Base-by-base conservation (phyloP, 208 protist genomes). In the Porcisia hertigi region DNA sequence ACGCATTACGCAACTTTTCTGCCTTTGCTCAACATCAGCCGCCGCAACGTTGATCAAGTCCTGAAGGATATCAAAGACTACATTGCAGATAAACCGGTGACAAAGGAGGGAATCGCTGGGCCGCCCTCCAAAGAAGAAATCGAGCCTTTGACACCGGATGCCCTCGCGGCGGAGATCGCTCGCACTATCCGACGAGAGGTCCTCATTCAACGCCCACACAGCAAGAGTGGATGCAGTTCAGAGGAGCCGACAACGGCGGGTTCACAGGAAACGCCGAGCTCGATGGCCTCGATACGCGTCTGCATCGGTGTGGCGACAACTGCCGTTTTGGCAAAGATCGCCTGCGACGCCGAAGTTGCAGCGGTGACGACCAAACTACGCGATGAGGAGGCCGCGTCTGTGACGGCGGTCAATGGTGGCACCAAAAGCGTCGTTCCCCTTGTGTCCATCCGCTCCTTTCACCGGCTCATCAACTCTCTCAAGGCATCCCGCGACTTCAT, bases 281-380 rank as follows among this genome's bases (percentile, higher is more conserved):
- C 57, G 1, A 52, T 57, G 0, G 43, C 49, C 25, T 47, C 60
- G 4, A 30, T 81, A 12, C 77, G 83, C 8, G 83, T 95, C 23
- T 93, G 87, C 73, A 87, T 94, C 18, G 93, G 93, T 47, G 79
- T 96, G 0, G 92, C 87, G 0, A 79, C 75, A 3, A 91, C 83
- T 0, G 80, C 90, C 1, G 84, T 92, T 20, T 47, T 94, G n/a
- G 91, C 93, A 9, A 97, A 97, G 84, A 87, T 97, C 49, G 93
- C 91, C 39, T 95, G 93, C 74, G 90, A 95, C 41, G 86, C 72
- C 1, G 84, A 92, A 67, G 86, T 88, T 47, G 53, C 70, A 9
- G 52, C 54, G 57, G 69, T 88, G 73, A 36, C 62, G 39, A n/a
- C 52, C 6, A 62, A 55, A 60, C 43, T 30, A 16, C 75, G 65